Percentiles rank a stretch among this genome's conserved stretches.
These are phyloP conservation scores for Musa itinerans DNA, from an alignment of 176 grass and related monocot genomes.

Conservation along the genomic window DNA sequence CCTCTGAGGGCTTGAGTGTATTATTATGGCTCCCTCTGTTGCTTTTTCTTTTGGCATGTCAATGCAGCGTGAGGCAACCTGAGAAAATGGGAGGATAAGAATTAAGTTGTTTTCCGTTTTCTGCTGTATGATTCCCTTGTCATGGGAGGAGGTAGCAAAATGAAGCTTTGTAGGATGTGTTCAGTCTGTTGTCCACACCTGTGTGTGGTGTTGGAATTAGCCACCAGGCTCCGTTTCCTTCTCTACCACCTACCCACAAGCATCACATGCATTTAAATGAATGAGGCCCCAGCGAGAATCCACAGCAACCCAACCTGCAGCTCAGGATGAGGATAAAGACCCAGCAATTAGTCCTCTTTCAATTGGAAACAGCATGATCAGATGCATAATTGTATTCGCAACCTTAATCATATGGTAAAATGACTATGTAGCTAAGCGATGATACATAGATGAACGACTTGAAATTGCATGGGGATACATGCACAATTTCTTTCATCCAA, in stretches of 20 bases:
- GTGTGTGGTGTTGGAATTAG: background rate
- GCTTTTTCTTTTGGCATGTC: slow-evolving; percentile 37
- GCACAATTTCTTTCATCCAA: background rate
- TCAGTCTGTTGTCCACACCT: background rate
- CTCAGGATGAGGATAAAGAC: too few species aligned
- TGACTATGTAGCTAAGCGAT: too few species aligned
- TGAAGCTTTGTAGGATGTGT: slow-evolving; percentile 12
- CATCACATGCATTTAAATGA: background rate
- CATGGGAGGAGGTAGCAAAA: slow-evolving; percentile 37
- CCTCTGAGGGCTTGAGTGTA: too few species aligned
- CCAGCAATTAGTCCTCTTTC: too few species aligned
- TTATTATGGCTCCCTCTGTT: background rate
- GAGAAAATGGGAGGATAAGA: slow-evolving; percentile 8
- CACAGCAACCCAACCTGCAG: background rate
- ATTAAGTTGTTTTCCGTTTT: background rate
- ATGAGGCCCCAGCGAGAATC: background rate
- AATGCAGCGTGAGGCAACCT: slow-evolving; percentile 42
- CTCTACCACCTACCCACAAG: slow-evolving; percentile 7
- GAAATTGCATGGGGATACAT: background rate
- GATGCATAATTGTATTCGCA: too few species aligned
- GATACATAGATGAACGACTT: background rate
- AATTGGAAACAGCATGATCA: too few species aligned
- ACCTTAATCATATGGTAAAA: too few species aligned
- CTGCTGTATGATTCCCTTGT: slow-evolving; percentile 24
- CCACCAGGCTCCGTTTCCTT: background rate